A percentile compares a stretch with the other conserved stretches of the same genome.
phyloP scores from a whole-genome alignment of 1,284 basidiomycete genomes.

The Ustilago shanxiensis region DNA sequence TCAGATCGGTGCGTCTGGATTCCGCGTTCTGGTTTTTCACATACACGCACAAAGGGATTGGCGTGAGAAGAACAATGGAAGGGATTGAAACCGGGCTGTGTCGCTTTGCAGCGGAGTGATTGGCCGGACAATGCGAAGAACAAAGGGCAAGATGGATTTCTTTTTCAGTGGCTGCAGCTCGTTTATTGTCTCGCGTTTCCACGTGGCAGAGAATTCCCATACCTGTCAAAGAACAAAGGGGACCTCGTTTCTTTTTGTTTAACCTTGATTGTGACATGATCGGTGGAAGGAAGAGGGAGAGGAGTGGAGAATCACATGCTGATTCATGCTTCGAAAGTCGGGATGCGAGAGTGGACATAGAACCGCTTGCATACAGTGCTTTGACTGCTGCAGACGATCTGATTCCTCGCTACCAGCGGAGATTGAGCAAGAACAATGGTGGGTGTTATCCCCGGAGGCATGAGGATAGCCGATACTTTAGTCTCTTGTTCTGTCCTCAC shows the following conservation, averaged over 20 bases:
- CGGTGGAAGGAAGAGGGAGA: too few relatives aligned
- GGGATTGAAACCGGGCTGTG: neutral
- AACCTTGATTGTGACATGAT: too few relatives aligned
- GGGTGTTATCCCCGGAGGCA: too few relatives aligned
- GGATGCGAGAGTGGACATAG: too few relatives aligned
- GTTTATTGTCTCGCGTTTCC: too few relatives aligned
- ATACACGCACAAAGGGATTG: neutral
- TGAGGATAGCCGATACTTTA: too few relatives aligned
- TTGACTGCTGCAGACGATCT: neutral
- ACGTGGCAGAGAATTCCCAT: conserved; percentile 3
- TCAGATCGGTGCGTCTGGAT: neutral
- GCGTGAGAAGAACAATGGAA: neutral
- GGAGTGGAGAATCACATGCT: too few relatives aligned
- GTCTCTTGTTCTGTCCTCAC: too few relatives aligned
- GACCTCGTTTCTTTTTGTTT: too few relatives aligned
- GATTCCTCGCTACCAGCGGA: neutral
- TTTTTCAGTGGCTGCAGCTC: too few relatives aligned
- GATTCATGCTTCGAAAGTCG: too few relatives aligned
- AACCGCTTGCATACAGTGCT: neutral
- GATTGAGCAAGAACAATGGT: neutral
- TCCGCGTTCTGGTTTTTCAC: neutral
- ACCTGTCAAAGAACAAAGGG: conserved; percentile 4
- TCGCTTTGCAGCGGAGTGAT: neutral
- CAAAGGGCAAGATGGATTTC: neutral
- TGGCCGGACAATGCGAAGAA: neutral